A percentile compares a stretch with the other conserved stretches of the same genome.
Evolutionary conservation across 1,139 yeast genomes (phyloP).

Genomic region (Yamadazyma dendronema): DNA sequence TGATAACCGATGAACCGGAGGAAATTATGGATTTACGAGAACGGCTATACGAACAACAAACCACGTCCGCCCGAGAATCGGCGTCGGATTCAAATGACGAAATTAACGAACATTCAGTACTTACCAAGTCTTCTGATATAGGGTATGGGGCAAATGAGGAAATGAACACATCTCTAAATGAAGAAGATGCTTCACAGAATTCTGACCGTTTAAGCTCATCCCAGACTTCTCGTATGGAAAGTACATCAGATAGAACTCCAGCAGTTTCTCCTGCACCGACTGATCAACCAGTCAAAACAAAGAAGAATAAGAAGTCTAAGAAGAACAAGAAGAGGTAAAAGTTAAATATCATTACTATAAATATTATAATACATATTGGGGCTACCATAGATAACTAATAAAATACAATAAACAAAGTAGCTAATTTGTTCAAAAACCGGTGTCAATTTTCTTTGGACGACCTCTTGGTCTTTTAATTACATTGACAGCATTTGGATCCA

Average conservation of each 20-base stretch:
- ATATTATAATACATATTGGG: constrained; percentile 1
- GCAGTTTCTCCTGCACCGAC: too few relatives aligned
- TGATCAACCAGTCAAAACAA: too few relatives aligned
- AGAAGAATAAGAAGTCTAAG: not conserved
- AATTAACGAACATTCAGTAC: not conserved
- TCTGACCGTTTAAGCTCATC: too few relatives aligned
- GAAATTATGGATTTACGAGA: constrained; percentile 41
- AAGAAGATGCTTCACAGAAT: too few relatives aligned
- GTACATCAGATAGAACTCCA: too few relatives aligned
- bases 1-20: constrained; percentile 37
- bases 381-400: not conserved
- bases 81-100: not conserved
- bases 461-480: constrained; percentile 16
- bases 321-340: constrained; percentile 3
- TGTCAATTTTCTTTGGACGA: constrained; percentile 14
- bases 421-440: constrained; percentile 2
- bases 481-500: constrained; percentile 12
- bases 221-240: too few relatives aligned
- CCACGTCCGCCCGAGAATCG: constrained; percentile 3
- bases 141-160: not conserved
- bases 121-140: not conserved
- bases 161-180: too few relatives aligned
- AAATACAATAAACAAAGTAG: not conserved
- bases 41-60: constrained; percentile 34
- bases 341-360: constrained; percentile 1